Evolutionary conservation across 257 asterid genomes (phyloP), one percentile per base, ranked within the genome.

Genomic region (Leonotis leonurus): DNA sequence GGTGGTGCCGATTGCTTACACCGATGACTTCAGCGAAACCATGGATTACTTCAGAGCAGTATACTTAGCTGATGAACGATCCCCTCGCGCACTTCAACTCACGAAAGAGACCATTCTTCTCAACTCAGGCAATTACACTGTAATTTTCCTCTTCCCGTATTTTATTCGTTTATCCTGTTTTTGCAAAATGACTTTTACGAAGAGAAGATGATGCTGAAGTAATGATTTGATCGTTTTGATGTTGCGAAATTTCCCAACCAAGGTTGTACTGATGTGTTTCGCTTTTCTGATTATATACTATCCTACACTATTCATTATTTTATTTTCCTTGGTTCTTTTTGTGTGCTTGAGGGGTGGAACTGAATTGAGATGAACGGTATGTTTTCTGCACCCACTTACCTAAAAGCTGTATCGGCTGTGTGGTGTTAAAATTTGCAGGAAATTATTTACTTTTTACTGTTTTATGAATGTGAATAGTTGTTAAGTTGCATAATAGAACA

Each of bases 31-130:
- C 79, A 63, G 46, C 8, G 97, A 92, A 65, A 81, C 94, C 55
- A 89, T 92, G 99, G 84, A 83, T 65, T 92, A 85, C 71, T 92
- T 92, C 70, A 73, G 99, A 67, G 97, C 99, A 4, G 73, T 89
- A 8, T 89, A 80, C 83, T 68, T 83, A 14, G 89, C 95, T n/a
- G 81, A 89, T 45, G 99, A 92, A 71, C 90, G 87, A 3, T 84
- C 99, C 32, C 71, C 80, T 3, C 95, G 96, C 21, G 82, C 96
- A 8, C 96, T 92, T 30, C 75, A 79, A 8, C 89, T 92, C 72
- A 92, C 99, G 9, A 22, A 80, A 25, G 89, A 89, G 70, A 89
- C 91, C 45, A 81, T 92, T 65, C 25, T 30, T 20, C 81, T 89
- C 56, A 89, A 89, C 73, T 73, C 99, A 9, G 99, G 91, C 56